A percentile compares a stretch with the other conserved stretches of the same genome.
Conservation (phyloP, 306 rosid genomes). For the Vigna hirtella region DNA sequence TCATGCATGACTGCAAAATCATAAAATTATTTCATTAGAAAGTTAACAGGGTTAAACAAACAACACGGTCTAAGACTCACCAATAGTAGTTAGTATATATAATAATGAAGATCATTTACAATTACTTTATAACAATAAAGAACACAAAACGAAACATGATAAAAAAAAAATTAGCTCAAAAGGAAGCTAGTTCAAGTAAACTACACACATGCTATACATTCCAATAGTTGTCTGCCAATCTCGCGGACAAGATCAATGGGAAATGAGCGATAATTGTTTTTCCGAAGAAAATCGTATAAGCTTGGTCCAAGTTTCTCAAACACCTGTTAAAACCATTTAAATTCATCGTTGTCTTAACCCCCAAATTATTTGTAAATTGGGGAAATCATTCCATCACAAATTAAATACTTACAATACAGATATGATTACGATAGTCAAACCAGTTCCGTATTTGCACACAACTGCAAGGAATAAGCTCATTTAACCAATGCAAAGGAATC, state of each 20-base stretch:
- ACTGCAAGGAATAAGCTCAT: constrained; percentile 98
- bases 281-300: constrained; percentile 99
- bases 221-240: constrained; percentile 99
- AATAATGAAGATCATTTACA: background rate
- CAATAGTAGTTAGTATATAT: background rate
- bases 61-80: background rate
- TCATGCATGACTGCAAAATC: constrained; percentile 90
- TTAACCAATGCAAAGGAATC: constrained; percentile 65
- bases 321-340: constrained; percentile 98
- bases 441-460: constrained; percentile 99
- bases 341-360: constrained; percentile 85
- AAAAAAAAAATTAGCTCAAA: constrained; percentile 41
- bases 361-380: constrained; percentile 66
- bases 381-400: constrained; percentile 91
- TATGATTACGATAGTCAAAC: constrained; percentile 99
- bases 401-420: constrained; percentile 98
- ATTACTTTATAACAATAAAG: background rate
- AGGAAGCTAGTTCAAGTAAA: constrained; percentile 60
- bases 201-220: constrained; percentile 99
- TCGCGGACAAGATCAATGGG: constrained; percentile 99
- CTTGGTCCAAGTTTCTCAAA: constrained; percentile 99
- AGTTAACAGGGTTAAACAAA: background rate
- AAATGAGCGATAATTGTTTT: constrained; percentile 99
- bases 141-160: background rate
- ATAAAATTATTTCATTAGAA: constrained; percentile 20